These are phyloP conservation scores for Climacium dendroides DNA, from an alignment of 225 moss, liverwort and hornwort genomes.

Conservation along the genomic window DNA sequence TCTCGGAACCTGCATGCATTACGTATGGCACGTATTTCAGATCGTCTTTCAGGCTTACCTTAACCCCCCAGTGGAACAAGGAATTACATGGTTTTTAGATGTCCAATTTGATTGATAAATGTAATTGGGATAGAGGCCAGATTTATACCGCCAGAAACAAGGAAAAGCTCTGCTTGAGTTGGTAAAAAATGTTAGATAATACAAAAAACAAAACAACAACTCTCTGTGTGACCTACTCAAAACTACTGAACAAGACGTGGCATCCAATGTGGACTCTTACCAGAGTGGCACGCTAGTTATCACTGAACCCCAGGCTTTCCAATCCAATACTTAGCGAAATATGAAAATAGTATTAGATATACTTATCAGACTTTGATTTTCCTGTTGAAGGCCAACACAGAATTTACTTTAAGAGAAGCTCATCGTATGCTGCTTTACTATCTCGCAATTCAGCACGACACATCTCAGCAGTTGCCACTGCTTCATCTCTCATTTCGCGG, in stretches of 20 bases:
- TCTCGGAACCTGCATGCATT: conserved; percentile 41
- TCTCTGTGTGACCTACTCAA: not conserved
- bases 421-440: conserved; percentile 38
- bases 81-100: not conserved
- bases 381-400: not conserved
- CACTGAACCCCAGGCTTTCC: not conserved
- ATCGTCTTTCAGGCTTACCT: not conserved
- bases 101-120: not conserved
- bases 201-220: not conserved
- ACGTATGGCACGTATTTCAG: not conserved
- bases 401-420: conserved; percentile 54
- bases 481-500: conserved; percentile 63
- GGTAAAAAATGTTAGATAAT: not conserved
- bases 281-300: no score
- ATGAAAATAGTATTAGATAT: not conserved
- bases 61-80: not conserved
- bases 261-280: not conserved
- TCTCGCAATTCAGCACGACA: conserved; percentile 37
- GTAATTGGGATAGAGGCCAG: not conserved
- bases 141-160: not conserved
- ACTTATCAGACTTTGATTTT: not conserved
- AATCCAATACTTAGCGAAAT: not conserved
- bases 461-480: conserved; percentile 43
- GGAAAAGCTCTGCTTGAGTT: no score
- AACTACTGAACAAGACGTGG: not conserved